Evolutionary conservation across 129 eudicot species (phyloP).

Genomic region (Tanacetum coccineum): DNA sequence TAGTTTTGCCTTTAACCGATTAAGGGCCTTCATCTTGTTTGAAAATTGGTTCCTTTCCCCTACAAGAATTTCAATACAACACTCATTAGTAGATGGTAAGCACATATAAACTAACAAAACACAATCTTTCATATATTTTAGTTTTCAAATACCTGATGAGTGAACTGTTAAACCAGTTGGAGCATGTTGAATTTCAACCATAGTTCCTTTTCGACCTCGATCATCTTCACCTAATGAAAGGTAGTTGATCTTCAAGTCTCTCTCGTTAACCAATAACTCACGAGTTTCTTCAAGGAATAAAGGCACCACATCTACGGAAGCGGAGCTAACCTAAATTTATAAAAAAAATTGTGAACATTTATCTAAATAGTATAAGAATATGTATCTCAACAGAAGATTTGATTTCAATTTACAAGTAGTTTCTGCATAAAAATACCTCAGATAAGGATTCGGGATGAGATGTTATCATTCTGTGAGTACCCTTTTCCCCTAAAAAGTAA

Average conservation of each 20-base stretch:
- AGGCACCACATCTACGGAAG: constrained; percentile 85
- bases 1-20: constrained; percentile 79
- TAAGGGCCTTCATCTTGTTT: constrained; percentile 81
- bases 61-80: constrained; percentile 21
- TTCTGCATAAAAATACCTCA: constrained; percentile 41
- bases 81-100: background rate
- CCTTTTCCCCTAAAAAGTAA: constrained; percentile 81
- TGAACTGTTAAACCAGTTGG: constrained; percentile 76
- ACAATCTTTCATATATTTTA: background rate
- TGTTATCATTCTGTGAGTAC: constrained; percentile 61
- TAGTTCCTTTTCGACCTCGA: constrained; percentile 29
- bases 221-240: constrained; percentile 33
- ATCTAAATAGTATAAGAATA: background rate
- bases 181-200: constrained; percentile 56
- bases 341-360: background rate
- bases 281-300: constrained; percentile 66
- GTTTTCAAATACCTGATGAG: constrained; percentile 52
- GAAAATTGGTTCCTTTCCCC: constrained; percentile 87
- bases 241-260: constrained; percentile 48
- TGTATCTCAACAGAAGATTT: background rate
- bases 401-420: background rate
- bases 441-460: constrained; percentile 34
- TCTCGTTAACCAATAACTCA: constrained; percentile 51
- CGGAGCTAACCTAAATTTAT: constrained; percentile 48
- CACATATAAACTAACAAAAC: background rate